Base-by-base conservation (phyloP, 495 filamentous ascomycete species). In the Halenospora varia region DNA sequence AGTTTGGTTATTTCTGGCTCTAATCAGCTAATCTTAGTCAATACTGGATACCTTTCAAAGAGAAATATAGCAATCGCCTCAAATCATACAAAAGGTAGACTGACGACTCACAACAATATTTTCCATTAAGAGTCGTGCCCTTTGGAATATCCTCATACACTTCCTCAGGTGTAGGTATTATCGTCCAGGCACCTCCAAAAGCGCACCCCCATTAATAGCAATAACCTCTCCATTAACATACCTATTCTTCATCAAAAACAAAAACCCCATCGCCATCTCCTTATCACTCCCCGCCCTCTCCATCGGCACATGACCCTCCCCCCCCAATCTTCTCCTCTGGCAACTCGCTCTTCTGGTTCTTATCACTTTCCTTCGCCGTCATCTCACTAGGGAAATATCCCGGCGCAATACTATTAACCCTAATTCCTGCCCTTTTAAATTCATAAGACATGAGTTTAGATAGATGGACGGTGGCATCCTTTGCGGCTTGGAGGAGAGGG, bases 141-240 rank as follows among this genome's bases (percentile, higher is more conserved):
- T n/a, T n/a, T n/a, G n/a, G n/a, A n/a, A n/a, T n/a, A n/a, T n/a
- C n/a, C n/a, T n/a, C n/a, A n/a, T n/a, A n/a, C n/a, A n/a, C n/a
- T n/a, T n/a, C n/a, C n/a, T n/a, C n/a, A n/a, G n/a, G n/a, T n/a
- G n/a, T n/a, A n/a, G n/a, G n/a, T n/a, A 9, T 56, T 19, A 56
- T 2, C 54, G 35, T 1, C 55, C 55, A 6, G 59, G 59, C 4
- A 61, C 25, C 25, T 61, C 59, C 10, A 57, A 25, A 25, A 61
- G 18, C 11, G 48, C 56, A 22, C 84, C 85, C 1, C 88, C 87
- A 68, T 90, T 84, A 22, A 90, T 84, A 0, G 81, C 76, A 19
- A 89, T 62, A 0, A 75, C 84, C 72, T 88, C 80, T 1, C 87
- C 88, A 65, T 88, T 88, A 15, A 90, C 61, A 52, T 90, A 90